Evolutionary conservation across 1,284 basidiomycete species (phyloP), one percentile per base, ranked within the genome.

Genomic region (Puccinia horiana): DNA sequence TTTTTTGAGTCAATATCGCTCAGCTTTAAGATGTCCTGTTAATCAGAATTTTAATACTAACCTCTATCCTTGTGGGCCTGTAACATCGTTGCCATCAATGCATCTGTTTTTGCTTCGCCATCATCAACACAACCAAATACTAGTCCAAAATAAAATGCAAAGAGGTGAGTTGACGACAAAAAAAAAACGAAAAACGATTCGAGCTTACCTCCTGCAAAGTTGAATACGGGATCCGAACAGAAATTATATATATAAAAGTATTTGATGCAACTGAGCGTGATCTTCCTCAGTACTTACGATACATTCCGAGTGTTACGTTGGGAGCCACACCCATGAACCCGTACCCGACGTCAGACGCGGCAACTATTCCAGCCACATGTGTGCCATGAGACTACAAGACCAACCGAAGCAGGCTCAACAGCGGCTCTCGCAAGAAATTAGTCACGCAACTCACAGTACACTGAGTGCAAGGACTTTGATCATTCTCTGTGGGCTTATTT

Each of bases 331-430:
- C 80, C 29, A 29, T n/a, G 42, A 81, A 74, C 5, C 80, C 70
- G 5, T 18, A 47, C 11, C 70, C 80, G 11, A 74, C 70, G 29
- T 81, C 56, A 16, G 58, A 42, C 16, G 72, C 80, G 2, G 42
- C 80, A 5, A 81, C 61, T 29, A 81, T 81, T n/a, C 80, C 80
- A 37, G 72, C 32, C 14, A 65, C 44, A 44, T 81, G 80, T 12
- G 80, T 81, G 20, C 69, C 72, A 81, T 81, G 80, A 35, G 44
- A 29, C 80, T 75, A 6, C 5, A 32, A 14, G 20, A 26, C 11
- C 2, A 9, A 8, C 3, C 12, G 40, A 44, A 42, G 20, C 12
- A 49, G 29, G 35, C 26, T 35, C 35, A 44, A 12, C 18, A 8
- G 8, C 12, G 12, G 1, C 5, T n/a, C 26, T n/a, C 6, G n/a